Evolutionary conservation across 805 yeast species (phyloP).

Genomic region (Saccharomycopsis sp.): DNA sequence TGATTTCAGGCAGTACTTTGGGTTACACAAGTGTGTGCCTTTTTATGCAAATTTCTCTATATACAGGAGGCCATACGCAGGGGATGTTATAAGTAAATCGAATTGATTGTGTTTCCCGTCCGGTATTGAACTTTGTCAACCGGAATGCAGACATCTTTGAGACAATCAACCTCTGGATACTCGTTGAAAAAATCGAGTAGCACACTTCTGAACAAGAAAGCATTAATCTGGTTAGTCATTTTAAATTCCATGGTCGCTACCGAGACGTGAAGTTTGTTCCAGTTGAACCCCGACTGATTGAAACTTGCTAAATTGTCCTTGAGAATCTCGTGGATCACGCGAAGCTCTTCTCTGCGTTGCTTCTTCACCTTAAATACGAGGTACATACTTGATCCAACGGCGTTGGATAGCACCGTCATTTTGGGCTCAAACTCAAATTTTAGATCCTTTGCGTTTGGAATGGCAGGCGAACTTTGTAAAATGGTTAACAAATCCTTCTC

Average conservation of each 20-base stretch:
- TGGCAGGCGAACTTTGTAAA: neutral
- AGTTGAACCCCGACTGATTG: neutral
- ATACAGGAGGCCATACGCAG: no score
- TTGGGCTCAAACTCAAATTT: neutral
- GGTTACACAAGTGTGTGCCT: no score
- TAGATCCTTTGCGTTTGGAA: neutral
- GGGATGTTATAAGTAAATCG: neutral
- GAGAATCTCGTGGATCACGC: neutral
- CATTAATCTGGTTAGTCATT: neutral
- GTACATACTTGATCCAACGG: neutral
- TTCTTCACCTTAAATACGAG: neutral
- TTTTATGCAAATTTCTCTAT: conserved; percentile 24
- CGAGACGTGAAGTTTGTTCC: neutral
- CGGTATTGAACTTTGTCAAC: neutral
- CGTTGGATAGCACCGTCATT: neutral
- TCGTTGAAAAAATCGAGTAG: neutral
- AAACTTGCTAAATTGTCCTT: neutral
- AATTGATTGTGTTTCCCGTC: neutral
- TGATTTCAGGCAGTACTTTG: no score
- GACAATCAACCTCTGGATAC: neutral
- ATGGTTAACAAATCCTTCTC: neutral
- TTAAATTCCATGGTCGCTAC: neutral
- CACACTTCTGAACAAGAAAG: neutral
- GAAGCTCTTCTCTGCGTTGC: neutral
- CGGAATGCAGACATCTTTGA: neutral